phyloP scores from a whole-genome alignment of 1,284 basidiomycete genomes.

The Fomitopsis pinicola region DNA sequence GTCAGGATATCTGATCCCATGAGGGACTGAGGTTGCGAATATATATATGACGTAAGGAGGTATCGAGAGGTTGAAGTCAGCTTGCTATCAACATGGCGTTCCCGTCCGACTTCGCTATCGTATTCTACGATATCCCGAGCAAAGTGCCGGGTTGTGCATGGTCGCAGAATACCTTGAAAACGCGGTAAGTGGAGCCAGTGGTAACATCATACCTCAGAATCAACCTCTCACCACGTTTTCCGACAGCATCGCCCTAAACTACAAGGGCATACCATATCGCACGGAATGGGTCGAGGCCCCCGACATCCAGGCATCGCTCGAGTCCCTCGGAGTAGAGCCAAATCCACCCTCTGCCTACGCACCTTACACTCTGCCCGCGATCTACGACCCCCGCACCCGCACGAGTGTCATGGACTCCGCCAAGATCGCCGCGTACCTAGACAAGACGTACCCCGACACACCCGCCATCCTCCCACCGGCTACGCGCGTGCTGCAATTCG shows the following conservation, averaged over 20 bases:
- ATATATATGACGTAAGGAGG: too few relatives aligned
- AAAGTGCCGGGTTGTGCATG: too few relatives aligned
- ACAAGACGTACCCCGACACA: slow-evolving; percentile 28
- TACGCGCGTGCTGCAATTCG: slow-evolving; percentile 26
- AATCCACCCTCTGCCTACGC: slow-evolving; percentile 18
- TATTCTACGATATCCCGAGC: too few relatives aligned
- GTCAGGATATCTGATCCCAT: too few relatives aligned
- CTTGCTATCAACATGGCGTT: too few relatives aligned
- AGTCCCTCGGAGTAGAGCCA: slow-evolving; percentile 24
- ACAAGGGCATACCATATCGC: slow-evolving; percentile 30
- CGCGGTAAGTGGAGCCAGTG: too few relatives aligned
- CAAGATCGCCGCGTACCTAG: slow-evolving; percentile 30
- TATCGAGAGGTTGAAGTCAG: too few relatives aligned
- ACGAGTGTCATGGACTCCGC: slow-evolving; percentile 27
- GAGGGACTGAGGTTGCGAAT: too few relatives aligned
- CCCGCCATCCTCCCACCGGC: slow-evolving; percentile 20
- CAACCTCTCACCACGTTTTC: too few relatives aligned
- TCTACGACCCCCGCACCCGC: slow-evolving; percentile 25
- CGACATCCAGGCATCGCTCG: slow-evolving; percentile 28
- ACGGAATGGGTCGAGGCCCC: slow-evolving; percentile 35
- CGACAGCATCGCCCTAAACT: slow-evolving; percentile 28
- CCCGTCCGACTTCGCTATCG: too few relatives aligned
- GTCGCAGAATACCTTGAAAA: too few relatives aligned
- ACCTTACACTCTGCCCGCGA: slow-evolving; percentile 32
- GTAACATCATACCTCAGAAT: too few relatives aligned